Base-by-base conservation (phyloP, 805 yeast genomes). In the Grigorovia transvaalensis region DNA sequence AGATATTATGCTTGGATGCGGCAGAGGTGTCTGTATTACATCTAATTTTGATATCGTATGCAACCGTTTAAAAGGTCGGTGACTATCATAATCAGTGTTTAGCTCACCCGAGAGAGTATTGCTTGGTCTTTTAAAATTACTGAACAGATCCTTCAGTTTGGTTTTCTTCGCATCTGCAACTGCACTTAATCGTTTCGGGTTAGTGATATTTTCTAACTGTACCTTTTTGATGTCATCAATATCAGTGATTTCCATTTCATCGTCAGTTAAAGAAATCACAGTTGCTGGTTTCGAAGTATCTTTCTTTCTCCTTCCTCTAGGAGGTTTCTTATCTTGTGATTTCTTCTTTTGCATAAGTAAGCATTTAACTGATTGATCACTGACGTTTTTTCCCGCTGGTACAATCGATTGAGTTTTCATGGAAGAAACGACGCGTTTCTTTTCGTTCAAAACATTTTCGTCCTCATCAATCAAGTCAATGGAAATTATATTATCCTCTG, bases 141-240 rank as follows among this genome's bases (percentile, higher is more conserved):
- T 50, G 41, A 64, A 60, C 2, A 64, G 50, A 43, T 62, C 56
- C 45, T 58, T 61, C 13, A 64, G 52, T 13, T 56, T 56, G 1
- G 67, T 59, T 40, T 52, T 62, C 52, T 61, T 64, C 27, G 53
- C 53, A 47, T 54, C 57, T 1, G 53, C 30, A 8, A 46, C 5
- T 2, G 63, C 49, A 8, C 51, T 35, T 9, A 55, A 45, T 44
- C 54, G 51, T 15, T 49, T 56, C 1, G 55, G 43, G 23, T 54
- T 44, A 19, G 50, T 46, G 18, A 52, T 12, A 23, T 46, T 50
- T 17, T 50, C 49, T 20, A 54, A 50, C 13, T 35, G 35, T 13
- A 48, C 47, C n/a, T 50, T 47, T 18, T 41, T 49, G 4, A 40
- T 15, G 29, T 54, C 50, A 13, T 45, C 47, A 1, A 47, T 44